These are phyloP conservation scores for Aspergillus asperescens DNA, from an alignment of 495 filamentous ascomycete genomes.

Conservation along the genomic window DNA sequence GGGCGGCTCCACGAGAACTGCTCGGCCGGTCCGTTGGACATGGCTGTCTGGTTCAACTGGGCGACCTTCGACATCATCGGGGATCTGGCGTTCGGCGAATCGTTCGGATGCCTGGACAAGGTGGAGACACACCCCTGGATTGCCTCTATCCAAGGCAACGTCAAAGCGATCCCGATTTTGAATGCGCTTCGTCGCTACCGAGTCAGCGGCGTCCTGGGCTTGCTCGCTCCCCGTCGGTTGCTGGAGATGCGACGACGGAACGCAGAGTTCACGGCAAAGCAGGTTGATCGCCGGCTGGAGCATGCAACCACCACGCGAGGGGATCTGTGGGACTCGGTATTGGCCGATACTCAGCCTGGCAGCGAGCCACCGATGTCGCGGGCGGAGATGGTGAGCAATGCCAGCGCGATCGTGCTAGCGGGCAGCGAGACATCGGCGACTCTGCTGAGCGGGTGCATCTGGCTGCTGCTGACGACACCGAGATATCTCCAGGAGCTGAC, in stretches of 20 bases:
- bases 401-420: not conserved
- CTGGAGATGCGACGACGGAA: not conserved
- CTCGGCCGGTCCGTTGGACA: not conserved
- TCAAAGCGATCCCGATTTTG: not conserved
- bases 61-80: slow-evolving; percentile 1
- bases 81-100: not conserved
- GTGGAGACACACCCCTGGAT: not conserved
- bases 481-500: not conserved
- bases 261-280: not conserved
- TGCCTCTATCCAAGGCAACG: not conserved
- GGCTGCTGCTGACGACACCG: not conserved
- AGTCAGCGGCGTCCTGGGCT: not conserved
- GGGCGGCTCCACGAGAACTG: not conserved
- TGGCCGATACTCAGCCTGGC: not conserved
- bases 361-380: not conserved
- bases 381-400: not conserved
- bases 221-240: not conserved
- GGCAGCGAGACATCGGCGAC: not conserved
- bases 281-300: not conserved
- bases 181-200: not conserved
- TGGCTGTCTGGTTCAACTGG: not conserved
- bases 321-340: not conserved
- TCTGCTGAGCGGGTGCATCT: not conserved
- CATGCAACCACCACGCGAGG: not conserved
- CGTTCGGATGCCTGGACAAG: not conserved